Base-by-base conservation (phyloP, 2,329 filamentous ascomycete species). In the Fusarium continuum region DNA sequence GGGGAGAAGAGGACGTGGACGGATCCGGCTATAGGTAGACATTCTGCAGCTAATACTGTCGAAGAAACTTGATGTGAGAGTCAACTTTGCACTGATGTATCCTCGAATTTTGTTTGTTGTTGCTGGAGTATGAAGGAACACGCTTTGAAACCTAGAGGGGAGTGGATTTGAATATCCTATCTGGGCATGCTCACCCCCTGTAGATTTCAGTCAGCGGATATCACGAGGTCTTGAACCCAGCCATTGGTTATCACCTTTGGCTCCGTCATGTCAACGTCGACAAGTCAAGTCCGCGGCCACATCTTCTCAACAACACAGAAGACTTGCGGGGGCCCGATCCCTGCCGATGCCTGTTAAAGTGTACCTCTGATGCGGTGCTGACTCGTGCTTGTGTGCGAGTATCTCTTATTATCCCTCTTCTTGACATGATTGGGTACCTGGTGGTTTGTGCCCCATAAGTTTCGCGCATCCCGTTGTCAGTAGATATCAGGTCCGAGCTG, bases 1-100 rank as follows among this genome's bases (percentile, higher is more conserved):
- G 8, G 58, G 57, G 9, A 62, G 51, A 16, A 62, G 35, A 19
- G 14, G 5, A 5, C 57, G 56, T 4, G 38, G 36, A 3, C 17
- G 16, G 16, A 5, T 3, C 26, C 34, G 25, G 9, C 29, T 19
- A 4, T 8, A 13, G 1, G 9, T 4, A 5, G 50, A 8, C 58
- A 62, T 62, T 13, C 1, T 11, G 16, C 14, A 10, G 1, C 29
- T 17, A 2, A 13, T n/a, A 2, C 0, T 0, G 2, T 2, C 7
- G 5, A 16, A 2, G 4, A 9, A 25, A 6, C 17, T 17, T 4
- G 11, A 3, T 13, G 9, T 0, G 14, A 36, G 3, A 9, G n/a
- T 7, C 2, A 5, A n/a, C n/a, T 19, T 17, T 14, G 3, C 1
- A 3, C 10, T 3, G 1, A 16, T 20, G 1, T 11, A 23, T 14